Evolutionary conservation across 768 basidiomycete species (phyloP).

Genomic region (Calocera viscosa): DNA sequence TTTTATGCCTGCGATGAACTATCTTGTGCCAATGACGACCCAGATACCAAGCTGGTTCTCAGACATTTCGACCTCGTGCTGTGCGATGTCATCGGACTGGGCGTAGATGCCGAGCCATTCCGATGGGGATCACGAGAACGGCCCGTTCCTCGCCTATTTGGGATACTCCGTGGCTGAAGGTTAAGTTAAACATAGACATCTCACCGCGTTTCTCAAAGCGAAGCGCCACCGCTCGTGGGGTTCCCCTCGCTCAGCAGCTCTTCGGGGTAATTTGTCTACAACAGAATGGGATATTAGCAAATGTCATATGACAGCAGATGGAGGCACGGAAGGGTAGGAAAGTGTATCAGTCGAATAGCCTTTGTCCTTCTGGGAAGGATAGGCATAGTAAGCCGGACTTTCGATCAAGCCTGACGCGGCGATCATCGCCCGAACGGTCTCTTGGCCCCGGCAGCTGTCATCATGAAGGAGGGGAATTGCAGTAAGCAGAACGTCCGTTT

Average conservation of each 20-base stretch:
- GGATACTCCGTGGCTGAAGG: neutral
- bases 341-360: conserved; percentile 7
- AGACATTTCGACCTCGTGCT: too few species aligned
- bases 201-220: neutral
- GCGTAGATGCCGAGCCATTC: conserved; percentile 2
- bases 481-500: neutral
- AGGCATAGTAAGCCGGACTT: conserved; percentile 4
- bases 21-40: too few species aligned
- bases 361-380: neutral
- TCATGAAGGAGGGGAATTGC: neutral
- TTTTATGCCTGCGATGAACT: too few species aligned
- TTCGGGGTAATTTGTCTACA: conserved; percentile 1
- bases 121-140: neutral
- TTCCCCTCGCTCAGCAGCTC: neutral
- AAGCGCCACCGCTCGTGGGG: neutral
- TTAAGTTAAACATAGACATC: conserved; percentile 2
- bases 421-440: conserved; percentile 7
- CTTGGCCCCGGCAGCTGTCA: conserved; percentile 8
- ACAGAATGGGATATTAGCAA: neutral
- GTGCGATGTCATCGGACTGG: neutral
- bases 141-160: neutral
- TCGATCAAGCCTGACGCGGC: conserved; percentile 3
- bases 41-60: too few species aligned
- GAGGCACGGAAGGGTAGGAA: neutral
- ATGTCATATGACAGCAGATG: neutral